Base-by-base conservation (phyloP, 768 basidiomycete species). In the Podaxis rugospora region DNA sequence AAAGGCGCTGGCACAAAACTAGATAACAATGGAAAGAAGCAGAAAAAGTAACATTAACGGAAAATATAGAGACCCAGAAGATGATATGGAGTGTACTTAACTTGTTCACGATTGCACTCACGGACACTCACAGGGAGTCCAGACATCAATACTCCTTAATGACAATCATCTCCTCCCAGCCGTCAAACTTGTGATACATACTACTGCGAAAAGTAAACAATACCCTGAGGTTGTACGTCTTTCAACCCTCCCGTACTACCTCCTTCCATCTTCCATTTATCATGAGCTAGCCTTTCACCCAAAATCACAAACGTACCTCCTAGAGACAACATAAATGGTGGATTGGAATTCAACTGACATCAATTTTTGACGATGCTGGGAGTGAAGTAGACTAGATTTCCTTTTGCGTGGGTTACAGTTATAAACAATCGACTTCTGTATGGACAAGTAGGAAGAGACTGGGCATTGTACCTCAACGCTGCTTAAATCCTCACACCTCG, bases 131-230 rank as follows among this genome's bases (percentile, higher is more conserved):
- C 51, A 72, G 69, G 63, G 69, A 1, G 70, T 61, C 1, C 79
- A 78, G 78, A 64, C 75, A 0, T 72, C n/a, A 0, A 77, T 76
- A 71, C 70, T 79, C 0, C 63, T 79, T 16, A 76, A 75, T 52
- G 69, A 74, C 1, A 78, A 77, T 0, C 64, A 70, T 7, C 75
- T 78, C 57, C 78, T 63, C 6, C 68, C 71, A 5, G 66, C 78
- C 21, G 63, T 80, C 0, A 69, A 75, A 13, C 75, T 72, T 44
- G 71, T 74, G 3, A 75, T 76, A 1, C 2, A 65, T 71, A 69
- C 72, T 18, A 74, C 78, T 0, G 62, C 71, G 1, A 66, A 71
- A 44, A 73, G 72, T 0, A 74, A 72, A 0, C 53, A 68, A 6
- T 77, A 67, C 63, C 75, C 79, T 0, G 77, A 78, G 58, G 53